These are phyloP conservation scores for Quillaja saponaria DNA, from an alignment of 306 rosid species.

Conservation along the genomic window DNA sequence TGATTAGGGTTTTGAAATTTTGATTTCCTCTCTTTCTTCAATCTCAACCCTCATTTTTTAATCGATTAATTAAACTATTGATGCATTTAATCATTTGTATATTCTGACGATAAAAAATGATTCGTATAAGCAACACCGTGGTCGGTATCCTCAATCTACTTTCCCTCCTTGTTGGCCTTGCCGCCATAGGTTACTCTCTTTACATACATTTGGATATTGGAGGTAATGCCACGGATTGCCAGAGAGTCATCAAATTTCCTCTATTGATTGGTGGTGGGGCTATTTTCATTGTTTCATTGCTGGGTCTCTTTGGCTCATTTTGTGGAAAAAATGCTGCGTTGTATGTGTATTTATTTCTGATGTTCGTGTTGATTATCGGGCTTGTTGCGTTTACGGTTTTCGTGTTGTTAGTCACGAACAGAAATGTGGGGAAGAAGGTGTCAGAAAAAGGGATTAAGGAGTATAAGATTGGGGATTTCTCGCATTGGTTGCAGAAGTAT, in stretches of 20 bases:
- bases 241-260: slow-evolving; percentile 56
- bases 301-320: slow-evolving; percentile 63
- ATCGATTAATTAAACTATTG: too few relatives aligned
- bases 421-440: slow-evolving; percentile 45
- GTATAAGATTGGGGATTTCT: slow-evolving; percentile 55
- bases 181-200: slow-evolving; percentile 41
- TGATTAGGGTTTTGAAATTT: too few relatives aligned
- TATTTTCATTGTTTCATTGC: slow-evolving; percentile 44
- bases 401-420: slow-evolving; percentile 58
- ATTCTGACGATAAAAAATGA: too few relatives aligned
- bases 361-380: slow-evolving; percentile 53
- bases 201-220: slow-evolving; percentile 43
- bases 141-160: slow-evolving; percentile 56
- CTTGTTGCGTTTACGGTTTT: slow-evolving; percentile 59
- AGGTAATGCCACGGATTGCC: slow-evolving; percentile 47
- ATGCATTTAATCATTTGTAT: too few relatives aligned
- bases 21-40: too few relatives aligned
- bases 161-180: slow-evolving; percentile 50
- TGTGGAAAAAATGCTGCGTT: slow-evolving; percentile 50
- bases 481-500: slow-evolving; percentile 68
- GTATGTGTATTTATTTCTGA: slow-evolving; percentile 48
- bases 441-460: slow-evolving; percentile 57
- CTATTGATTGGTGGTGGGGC: slow-evolving; percentile 54
- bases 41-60: too few relatives aligned
- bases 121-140: slow-evolving; percentile 61